Evolutionary conservation across 2,329 filamentous ascomycete species (phyloP).

Genomic region (Fusarium acutatum): DNA sequence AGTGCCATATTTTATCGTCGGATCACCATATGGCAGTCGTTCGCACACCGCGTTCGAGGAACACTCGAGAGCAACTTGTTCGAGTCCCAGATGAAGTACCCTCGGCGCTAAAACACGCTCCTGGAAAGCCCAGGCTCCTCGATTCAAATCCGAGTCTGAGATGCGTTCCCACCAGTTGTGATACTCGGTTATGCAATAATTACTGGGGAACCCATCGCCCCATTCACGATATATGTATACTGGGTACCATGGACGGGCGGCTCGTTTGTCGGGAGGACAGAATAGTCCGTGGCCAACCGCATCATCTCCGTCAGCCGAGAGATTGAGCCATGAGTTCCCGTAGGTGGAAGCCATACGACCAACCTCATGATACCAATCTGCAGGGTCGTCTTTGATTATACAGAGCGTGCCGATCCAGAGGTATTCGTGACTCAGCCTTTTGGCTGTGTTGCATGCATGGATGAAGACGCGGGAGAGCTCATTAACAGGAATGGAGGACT

Average conservation of each 20-base stretch:
- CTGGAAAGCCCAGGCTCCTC: slow-evolving; percentile 17
- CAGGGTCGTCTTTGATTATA: slow-evolving; percentile 22
- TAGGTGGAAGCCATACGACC: background rate
- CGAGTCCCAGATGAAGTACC: slow-evolving; percentile 13
- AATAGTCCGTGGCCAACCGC: background rate
- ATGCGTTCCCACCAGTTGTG: slow-evolving; percentile 14
- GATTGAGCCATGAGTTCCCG: slow-evolving; percentile 2
- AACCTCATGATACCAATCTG: slow-evolving; percentile 13
- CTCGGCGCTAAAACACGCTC: slow-evolving; percentile 11
- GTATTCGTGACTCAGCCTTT: slow-evolving; percentile 1
- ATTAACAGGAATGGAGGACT: background rate
- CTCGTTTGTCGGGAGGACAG: background rate
- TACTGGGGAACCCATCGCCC: background rate
- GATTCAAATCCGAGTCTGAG: background rate
- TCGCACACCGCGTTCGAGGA: slow-evolving; percentile 1
- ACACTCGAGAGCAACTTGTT: slow-evolving; percentile 20
- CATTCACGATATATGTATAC: background rate
- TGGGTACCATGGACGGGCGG: background rate
- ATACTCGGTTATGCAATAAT: background rate
- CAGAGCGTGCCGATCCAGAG: slow-evolving; percentile 31
- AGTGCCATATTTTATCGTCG: background rate
- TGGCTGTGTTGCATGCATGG: background rate
- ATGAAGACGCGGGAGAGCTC: background rate
- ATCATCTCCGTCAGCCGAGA: background rate
- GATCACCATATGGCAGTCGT: slow-evolving; percentile 1